phyloP scores from a whole-genome alignment of 2,329 filamentous ascomycete species.

The Aspergillus pseudoviridinutans region DNA sequence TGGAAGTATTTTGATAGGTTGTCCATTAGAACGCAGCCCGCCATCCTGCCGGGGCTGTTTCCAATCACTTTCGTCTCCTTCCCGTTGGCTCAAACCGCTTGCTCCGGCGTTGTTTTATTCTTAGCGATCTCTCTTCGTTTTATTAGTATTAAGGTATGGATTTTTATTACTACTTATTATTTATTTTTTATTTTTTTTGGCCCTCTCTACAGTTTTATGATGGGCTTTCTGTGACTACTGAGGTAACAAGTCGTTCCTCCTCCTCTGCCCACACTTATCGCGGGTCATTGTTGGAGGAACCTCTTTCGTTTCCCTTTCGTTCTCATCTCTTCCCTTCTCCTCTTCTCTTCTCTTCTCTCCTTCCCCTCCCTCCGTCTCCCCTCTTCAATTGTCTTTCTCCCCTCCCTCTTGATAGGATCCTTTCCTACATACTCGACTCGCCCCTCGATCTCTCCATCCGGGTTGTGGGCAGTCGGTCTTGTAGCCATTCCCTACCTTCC shows the following conservation, averaged over 20 bases:
- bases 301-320: slow-evolving; percentile 13
- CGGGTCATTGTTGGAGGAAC: not conserved
- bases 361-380: slow-evolving; percentile 12
- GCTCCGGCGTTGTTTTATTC: slow-evolving; percentile 8
- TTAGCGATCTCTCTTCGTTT: slow-evolving; percentile 8
- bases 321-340: slow-evolving; percentile 9
- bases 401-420: slow-evolving; percentile 10
- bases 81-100: slow-evolving; percentile 13
- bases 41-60: slow-evolving; percentile 2
- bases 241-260: not conserved
- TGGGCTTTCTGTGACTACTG: not conserved
- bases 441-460: slow-evolving; percentile 8
- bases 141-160: not conserved
- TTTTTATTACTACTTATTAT: not conserved
- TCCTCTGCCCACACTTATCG: not conserved
- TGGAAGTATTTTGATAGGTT: slow-evolving; percentile 10
- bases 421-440: slow-evolving; percentile 12
- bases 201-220: not conserved
- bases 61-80: slow-evolving; percentile 17
- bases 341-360: slow-evolving; percentile 7
- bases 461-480: slow-evolving; percentile 24
- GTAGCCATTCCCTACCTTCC: slow-evolving; percentile 11
- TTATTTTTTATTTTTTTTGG: not conserved
- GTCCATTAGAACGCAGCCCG: slow-evolving; percentile 14
- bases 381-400: slow-evolving; percentile 11